Conservation (phyloP, 2,329 filamentous ascomycete genomes). For the Fusarium ambrosium region DNA sequence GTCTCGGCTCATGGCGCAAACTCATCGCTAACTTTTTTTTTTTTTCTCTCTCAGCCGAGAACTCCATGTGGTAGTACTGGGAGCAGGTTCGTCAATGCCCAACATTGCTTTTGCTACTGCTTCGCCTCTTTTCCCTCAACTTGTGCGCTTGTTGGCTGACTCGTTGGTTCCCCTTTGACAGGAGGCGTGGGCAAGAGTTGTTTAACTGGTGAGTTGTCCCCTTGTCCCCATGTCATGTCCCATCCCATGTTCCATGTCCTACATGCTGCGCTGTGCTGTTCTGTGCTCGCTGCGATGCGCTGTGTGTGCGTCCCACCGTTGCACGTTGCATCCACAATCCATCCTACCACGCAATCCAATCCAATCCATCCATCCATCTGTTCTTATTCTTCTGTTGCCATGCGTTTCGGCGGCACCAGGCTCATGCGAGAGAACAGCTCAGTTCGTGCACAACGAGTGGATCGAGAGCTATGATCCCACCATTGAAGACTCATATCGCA, state of each 20-base stretch:
- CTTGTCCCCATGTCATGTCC: not conserved
- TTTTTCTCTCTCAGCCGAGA: slow-evolving; percentile 68
- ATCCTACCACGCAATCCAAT: slow-evolving; percentile 18
- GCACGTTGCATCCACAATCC: slow-evolving; percentile 14
- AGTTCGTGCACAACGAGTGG: slow-evolving; percentile 95
- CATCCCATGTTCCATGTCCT: slow-evolving; percentile 17
- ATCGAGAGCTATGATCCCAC: slow-evolving; percentile 89
- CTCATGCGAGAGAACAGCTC: slow-evolving; percentile 67
- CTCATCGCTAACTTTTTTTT: slow-evolving; percentile 33
- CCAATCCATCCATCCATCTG: slow-evolving; percentile 14
- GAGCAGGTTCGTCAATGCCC: slow-evolving; percentile 72
- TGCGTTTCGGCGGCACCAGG: slow-evolving; percentile 11
- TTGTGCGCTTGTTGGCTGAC: slow-evolving; percentile 49
- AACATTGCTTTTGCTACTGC: slow-evolving; percentile 8
- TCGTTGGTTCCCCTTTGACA: slow-evolving; percentile 52
- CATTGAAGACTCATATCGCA: slow-evolving; percentile 83
- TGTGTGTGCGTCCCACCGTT: slow-evolving; percentile 25
- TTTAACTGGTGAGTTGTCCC: slow-evolving; percentile 77
- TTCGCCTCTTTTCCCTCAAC: slow-evolving; percentile 16
- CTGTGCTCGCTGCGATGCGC: not conserved
- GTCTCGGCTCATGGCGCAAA: not conserved
- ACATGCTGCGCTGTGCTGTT: slow-evolving; percentile 6
- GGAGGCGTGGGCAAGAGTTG: slow-evolving; percentile 94
- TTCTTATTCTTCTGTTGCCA: slow-evolving; percentile 13
- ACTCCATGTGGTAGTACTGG: slow-evolving; percentile 86